Percentiles rank a stretch among this genome's conserved stretches.
phyloP scores from a whole-genome alignment of 2,329 filamentous ascomycete genomes.

The Alternaria rosae region DNA sequence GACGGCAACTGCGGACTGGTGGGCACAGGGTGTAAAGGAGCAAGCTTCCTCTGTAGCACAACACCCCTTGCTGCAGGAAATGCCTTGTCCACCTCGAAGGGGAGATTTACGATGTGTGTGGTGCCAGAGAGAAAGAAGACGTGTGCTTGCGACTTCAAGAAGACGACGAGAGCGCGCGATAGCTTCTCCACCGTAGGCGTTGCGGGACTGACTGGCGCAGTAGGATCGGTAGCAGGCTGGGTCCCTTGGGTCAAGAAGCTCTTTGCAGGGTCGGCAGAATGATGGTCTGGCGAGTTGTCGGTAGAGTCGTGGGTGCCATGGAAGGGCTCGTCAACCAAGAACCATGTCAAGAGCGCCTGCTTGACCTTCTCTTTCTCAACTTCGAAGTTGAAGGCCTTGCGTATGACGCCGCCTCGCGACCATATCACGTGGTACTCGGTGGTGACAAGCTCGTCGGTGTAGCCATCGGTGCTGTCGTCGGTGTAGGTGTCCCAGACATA shows the following conservation, averaged over 20 bases:
- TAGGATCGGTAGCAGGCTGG: conserved; percentile 41
- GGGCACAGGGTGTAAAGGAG: conserved; percentile 53
- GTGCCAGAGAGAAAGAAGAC: conserved; percentile 90
- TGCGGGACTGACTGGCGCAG: conserved; percentile 24
- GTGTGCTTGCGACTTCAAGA: conserved; percentile 91
- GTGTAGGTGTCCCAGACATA: conserved; percentile 79
- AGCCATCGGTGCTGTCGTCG: conserved; percentile 52
- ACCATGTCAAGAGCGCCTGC: conserved; percentile 87
- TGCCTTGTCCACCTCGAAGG: conserved; percentile 90
- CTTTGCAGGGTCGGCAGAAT: conserved; percentile 21
- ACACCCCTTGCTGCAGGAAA: conserved; percentile 84
- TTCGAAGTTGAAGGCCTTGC: conserved; percentile 85
- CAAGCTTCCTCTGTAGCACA: conserved; percentile 81
- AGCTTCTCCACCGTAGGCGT: conserved; percentile 33
- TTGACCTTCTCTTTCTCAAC: conserved; percentile 84
- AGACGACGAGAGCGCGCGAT: conserved; percentile 77
- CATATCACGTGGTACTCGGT: conserved; percentile 82
- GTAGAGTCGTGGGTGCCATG: conserved; percentile 15
- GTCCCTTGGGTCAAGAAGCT: conserved; percentile 43
- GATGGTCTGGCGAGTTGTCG: conserved; percentile 20
- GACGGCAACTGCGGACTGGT: conserved; percentile 53
- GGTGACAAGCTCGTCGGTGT: conserved; percentile 81
- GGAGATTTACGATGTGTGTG: conserved; percentile 88
- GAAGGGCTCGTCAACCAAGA: conserved; percentile 61
- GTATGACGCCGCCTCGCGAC: conserved; percentile 85